Conservation (phyloP, 805 yeast genomes). For the Candida silvatica region DNA sequence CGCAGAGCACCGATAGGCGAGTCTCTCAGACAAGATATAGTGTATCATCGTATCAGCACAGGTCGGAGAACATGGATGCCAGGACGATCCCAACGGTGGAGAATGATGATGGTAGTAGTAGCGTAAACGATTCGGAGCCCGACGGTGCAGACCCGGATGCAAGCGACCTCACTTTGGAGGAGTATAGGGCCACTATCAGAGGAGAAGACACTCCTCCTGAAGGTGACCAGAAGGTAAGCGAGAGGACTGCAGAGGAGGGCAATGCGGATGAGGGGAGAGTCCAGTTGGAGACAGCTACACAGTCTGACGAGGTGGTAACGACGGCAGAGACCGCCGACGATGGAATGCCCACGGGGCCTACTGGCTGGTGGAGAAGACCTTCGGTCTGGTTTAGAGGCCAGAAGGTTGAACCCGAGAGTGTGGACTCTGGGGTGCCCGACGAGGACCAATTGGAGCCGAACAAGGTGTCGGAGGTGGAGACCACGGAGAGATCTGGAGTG, state of each 20-base stretch:
- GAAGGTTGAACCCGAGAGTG: too few species aligned
- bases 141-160: not conserved
- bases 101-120: not conserved
- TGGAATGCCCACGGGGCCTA: too few species aligned
- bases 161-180: slow-evolving; percentile 16
- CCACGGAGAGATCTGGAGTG: not conserved
- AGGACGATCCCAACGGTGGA: not conserved
- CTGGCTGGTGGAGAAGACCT: too few species aligned
- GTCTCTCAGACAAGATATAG: slow-evolving; percentile 1
- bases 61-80: not conserved
- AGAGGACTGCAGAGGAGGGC: too few species aligned
- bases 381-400: too few species aligned
- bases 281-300: too few species aligned
- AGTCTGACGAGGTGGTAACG: too few species aligned
- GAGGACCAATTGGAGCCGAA: too few species aligned
- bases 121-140: not conserved
- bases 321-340: too few species aligned
- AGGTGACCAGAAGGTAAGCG: not conserved
- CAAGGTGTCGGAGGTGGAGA: too few species aligned
- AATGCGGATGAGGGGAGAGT: too few species aligned
- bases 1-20: not conserved
- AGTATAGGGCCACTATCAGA: slow-evolving; percentile 16
- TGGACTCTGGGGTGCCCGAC: too few species aligned
- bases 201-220: not conserved
- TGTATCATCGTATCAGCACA: slow-evolving; percentile 3